These are phyloP conservation scores for Quercus dentata DNA, from an alignment of 306 rosid species.

Conservation along the genomic window DNA sequence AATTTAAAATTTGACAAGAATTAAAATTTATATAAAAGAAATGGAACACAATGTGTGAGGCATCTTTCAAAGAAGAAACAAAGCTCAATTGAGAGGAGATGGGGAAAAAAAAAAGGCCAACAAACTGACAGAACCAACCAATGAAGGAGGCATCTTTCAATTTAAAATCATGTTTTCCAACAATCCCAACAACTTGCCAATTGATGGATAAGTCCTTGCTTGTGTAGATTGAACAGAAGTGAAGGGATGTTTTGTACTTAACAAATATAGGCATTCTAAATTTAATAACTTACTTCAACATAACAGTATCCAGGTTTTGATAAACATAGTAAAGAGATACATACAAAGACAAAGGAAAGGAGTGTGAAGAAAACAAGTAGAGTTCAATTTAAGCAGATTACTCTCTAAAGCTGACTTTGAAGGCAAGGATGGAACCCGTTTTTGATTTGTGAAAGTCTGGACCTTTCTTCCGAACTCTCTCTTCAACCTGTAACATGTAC, in stretches of 20 bases:
- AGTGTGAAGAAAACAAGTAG: background rate
- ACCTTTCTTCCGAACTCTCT: slow-evolving; percentile 79
- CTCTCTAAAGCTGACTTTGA: slow-evolving; percentile 98
- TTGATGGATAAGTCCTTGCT: background rate
- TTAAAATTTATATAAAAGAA: background rate
- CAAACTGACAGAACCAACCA: background rate
- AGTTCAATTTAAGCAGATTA: slow-evolving; percentile 24
- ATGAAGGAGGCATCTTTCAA: background rate
- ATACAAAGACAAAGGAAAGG: background rate
- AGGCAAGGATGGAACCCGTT: slow-evolving; percentile 82
- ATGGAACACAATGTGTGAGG: background rate
- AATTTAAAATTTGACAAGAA: background rate
- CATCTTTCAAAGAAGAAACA: background rate
- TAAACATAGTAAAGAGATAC: background rate
- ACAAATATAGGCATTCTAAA: background rate
- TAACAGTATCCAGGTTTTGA: background rate
- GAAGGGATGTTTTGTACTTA: background rate
- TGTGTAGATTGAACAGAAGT: background rate
- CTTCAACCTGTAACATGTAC: slow-evolving; percentile 55
- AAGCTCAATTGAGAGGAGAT: background rate
- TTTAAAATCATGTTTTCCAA: background rate
- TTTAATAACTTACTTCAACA: background rate
- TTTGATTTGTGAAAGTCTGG: slow-evolving; percentile 70
- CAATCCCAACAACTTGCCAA: background rate
- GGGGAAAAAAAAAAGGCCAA: background rate